Evolutionary conservation across 495 filamentous ascomycete genomes (phyloP), one percentile per base, ranked within the genome.

Genomic region (Apodospora peruviana): DNA sequence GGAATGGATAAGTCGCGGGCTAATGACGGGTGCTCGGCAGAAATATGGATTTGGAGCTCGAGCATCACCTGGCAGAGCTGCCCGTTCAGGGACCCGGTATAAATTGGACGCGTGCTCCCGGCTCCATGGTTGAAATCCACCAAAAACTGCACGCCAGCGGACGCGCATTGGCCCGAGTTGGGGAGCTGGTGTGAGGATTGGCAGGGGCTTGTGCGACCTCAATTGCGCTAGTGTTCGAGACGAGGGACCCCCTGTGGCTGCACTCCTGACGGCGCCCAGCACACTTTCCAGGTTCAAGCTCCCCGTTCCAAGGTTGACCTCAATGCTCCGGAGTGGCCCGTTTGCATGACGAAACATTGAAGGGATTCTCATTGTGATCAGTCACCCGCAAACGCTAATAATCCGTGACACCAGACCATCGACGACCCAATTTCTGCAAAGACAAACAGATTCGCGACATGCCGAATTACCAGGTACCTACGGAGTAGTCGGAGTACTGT

Each of bases 71-170:
- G n/a, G n/a, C n/a, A n/a, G n/a, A n/a, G n/a, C n/a, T n/a, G n/a
- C n/a, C n/a, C n/a, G n/a, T 40, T 40, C 4, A 40, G 10, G 39
- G 20, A 16, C 4, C 4, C 18, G 39, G 18, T 40, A 21, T 4
- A 18, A 21, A 10, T 8, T 10, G 11, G 39, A 40, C 37, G 37
- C 12, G 25, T 10, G 37, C 37, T 40, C 37, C 12, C 2, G 14
- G 12, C 37, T 38, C 40, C 2, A 34, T 25, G 43, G 11, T n/a
- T n/a, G n/a, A n/a, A n/a, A n/a, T n/a, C n/a, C n/a, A n/a, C n/a
- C n/a, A n/a, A 14, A n/a, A n/a, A 39, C 21, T 39, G 48, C 48
- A 51, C 41, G 27, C 35, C 48, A 45, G 25, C 35, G 48, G 39
- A 27, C 10, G 41, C 34, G 23, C 25, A 37, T 48, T 39, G 41